Base-by-base conservation (phyloP, 352 stramenopile species). In the Pythium oligandrum region DNA sequence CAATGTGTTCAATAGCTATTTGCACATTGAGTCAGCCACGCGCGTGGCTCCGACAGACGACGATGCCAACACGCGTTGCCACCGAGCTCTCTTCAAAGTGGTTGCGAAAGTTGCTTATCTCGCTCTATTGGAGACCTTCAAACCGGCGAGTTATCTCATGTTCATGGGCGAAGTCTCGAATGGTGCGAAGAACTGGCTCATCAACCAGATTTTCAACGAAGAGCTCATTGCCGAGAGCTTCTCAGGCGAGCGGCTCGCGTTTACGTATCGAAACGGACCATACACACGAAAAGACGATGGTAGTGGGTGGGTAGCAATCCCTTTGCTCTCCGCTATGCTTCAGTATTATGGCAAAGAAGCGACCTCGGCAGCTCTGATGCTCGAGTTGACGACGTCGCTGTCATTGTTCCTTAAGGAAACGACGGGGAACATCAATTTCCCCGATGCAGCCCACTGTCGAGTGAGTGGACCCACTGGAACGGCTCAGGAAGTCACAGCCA, bases 81-180 rank as follows among this genome's bases (percentile, higher is more conserved):
- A 76, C 31, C 68, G 71, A 9, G 68, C 65, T 17, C 46, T 81
- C 4, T 74, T 76, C 53, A 81, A 81, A 54, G 68, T 75, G 33
- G 35, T 81, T 2, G 56, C 44, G 2, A 81, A 81, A 35, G 6
- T 78, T 7, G 40, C 48, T 30, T 78, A 74, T 37, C 32, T 81
- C 30, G 55, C 71, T 17, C 51, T 81, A n/a, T 40, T 75, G 37
- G 52, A 55, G 3, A n/a, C 63, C 0, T 75, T 61, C 43, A 71
- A 64, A 17, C 68, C 71, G 6, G 51, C 66, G 17, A 70, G 62
- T 26, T 81, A 74, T 37, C 55, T 81, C 37, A 78, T 81, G 71
- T 81, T 74, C 36, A 75, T 76, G 68, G 62, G 53, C 6, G 71
- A 78, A 9, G 48, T 70, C 4, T 46, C 64, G 0, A 57, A 55